Conservation (phyloP, 1,284 basidiomycete species). For the Ustilago lituana region DNA sequence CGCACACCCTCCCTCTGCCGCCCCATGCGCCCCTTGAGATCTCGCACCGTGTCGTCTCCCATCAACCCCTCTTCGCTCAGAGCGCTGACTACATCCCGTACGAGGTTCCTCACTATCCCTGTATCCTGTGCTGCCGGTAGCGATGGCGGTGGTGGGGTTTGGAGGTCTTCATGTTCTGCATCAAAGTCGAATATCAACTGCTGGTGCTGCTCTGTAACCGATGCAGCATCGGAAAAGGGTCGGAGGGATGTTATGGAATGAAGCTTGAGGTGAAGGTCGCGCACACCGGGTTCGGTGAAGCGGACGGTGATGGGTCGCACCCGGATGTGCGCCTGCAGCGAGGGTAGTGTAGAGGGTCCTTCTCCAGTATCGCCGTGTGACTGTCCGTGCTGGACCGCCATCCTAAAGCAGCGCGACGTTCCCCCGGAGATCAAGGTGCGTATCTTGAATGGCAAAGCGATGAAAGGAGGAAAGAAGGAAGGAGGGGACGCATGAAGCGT, state of each 20-base stretch:
- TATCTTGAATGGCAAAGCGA: too few relatives aligned
- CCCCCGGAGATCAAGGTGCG: too few relatives aligned
- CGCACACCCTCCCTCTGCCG: neutral
- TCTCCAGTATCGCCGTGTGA: slow-evolving; percentile 6
- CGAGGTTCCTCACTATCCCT: neutral
- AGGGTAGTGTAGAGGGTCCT: slow-evolving; percentile 4
- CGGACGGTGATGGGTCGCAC: slow-evolving; percentile 36
- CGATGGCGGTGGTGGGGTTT: neutral
- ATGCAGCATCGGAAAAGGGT: too few relatives aligned
- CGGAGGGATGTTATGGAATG: slow-evolving; percentile 18
- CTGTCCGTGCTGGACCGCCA: neutral
- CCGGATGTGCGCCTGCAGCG: slow-evolving; percentile 9
- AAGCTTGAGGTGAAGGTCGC: slow-evolving; percentile 17
- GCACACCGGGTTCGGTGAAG: slow-evolving; percentile 42
- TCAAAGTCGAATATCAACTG: slow-evolving; percentile 24
- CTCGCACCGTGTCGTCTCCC: slow-evolving; percentile 23
- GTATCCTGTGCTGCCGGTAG: neutral
- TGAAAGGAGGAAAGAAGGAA: too few relatives aligned
- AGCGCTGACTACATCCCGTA: neutral
- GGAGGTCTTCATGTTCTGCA: slow-evolving; percentile 1
- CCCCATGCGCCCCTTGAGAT: slow-evolving; percentile 11
- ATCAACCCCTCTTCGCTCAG: slow-evolving; percentile 9
- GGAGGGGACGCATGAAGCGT: neutral
- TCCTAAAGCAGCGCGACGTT: too few relatives aligned
- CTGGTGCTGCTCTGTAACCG: neutral